Percentiles rank a stretch among this genome's conserved stretches.
phyloP scores from a whole-genome alignment of 352 stramenopile species.

The Globisporangium uncinulatum region DNA sequence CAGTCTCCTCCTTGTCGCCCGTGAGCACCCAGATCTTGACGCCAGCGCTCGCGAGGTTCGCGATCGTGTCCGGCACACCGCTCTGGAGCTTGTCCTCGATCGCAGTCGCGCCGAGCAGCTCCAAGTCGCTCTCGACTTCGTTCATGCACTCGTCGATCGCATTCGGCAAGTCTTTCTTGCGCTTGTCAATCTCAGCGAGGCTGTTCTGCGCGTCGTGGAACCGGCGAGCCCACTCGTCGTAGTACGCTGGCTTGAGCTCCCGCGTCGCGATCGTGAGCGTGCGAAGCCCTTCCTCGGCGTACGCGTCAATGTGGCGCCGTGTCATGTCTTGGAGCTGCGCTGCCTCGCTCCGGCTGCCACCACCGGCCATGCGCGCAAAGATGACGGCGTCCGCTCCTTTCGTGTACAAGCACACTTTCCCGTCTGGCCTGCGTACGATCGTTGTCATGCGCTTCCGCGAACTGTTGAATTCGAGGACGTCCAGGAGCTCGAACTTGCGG shows the following conservation, averaged over 20 bases:
- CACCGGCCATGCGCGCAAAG: conserved; percentile 34
- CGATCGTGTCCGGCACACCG: conserved; percentile 86
- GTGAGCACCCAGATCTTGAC: conserved; percentile 95
- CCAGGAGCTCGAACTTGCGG: conserved; percentile 73
- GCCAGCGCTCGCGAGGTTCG: conserved; percentile 72
- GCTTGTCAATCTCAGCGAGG: conserved; percentile 70
- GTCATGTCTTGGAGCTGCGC: conserved; percentile 36
- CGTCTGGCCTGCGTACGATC: conserved; percentile 70
- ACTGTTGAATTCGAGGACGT: conserved; percentile 90
- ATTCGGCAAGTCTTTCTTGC: conserved; percentile 71
- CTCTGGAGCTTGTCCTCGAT: conserved; percentile 94
- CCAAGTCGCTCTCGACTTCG: conserved; percentile 78
- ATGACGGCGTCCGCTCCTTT: conserved; percentile 76
- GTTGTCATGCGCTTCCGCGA: conserved; percentile 92
- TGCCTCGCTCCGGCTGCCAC: conserved; percentile 15
- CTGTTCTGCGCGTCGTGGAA: conserved; percentile 73
- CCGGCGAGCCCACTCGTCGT: conserved; percentile 41
- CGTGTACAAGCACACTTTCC: conserved; percentile 57
- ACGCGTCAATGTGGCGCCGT: conserved; percentile 64
- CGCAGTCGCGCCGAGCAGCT: conserved; percentile 85
- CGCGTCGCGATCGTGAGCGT: conserved; percentile 81
- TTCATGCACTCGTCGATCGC: conserved; percentile 73
- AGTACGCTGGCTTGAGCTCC: conserved; percentile 48
- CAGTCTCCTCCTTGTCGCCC: conserved; percentile 93
- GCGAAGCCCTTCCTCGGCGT: conserved; percentile 82